Evolutionary conservation across 1,139 yeast species (phyloP).

Genomic region (Sugiyamaella sp.): DNA sequence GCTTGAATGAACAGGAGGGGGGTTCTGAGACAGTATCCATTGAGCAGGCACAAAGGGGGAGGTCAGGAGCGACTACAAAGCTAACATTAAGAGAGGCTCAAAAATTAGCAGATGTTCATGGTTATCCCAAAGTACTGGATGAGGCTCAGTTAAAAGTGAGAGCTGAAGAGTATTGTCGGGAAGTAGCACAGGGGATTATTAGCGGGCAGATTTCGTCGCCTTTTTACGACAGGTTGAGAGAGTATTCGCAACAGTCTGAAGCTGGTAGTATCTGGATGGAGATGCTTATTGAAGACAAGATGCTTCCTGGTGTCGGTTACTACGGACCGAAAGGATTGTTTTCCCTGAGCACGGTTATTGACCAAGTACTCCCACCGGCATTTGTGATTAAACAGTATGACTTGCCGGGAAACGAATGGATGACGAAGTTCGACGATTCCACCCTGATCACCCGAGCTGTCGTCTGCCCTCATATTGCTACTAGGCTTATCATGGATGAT

Average conservation of each 20-base stretch:
- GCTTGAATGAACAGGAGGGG: too few species aligned
- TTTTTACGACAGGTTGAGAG: constrained; percentile 12
- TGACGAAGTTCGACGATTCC: constrained; percentile 18
- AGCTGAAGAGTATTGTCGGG: constrained; percentile 3
- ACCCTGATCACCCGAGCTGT: constrained; percentile 17
- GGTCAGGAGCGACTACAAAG: too few species aligned
- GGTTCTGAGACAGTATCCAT: too few species aligned
- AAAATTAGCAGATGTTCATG: neutral
- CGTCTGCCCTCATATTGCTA: constrained; percentile 21
- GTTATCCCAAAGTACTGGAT: constrained; percentile 13
- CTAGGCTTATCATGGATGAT: constrained; percentile 22
- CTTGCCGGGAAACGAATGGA: constrained; percentile 14
- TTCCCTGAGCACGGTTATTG: constrained; percentile 2
- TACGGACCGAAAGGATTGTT: constrained; percentile 24
- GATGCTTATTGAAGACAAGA: constrained; percentile 13
- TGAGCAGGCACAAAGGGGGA: too few species aligned
- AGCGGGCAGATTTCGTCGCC: constrained; percentile 8
- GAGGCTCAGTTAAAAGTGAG: constrained; percentile 3
- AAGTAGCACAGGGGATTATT: constrained; percentile 10
- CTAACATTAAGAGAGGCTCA: neutral
- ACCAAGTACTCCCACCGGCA: constrained; percentile 8
- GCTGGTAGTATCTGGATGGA: neutral
- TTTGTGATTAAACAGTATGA: constrained; percentile 8
- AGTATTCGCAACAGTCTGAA: constrained; percentile 5
- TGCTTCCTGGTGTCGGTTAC: constrained; percentile 24